Conservation (phyloP, 345 rosid genomes). For the Populus deltoides region DNA sequence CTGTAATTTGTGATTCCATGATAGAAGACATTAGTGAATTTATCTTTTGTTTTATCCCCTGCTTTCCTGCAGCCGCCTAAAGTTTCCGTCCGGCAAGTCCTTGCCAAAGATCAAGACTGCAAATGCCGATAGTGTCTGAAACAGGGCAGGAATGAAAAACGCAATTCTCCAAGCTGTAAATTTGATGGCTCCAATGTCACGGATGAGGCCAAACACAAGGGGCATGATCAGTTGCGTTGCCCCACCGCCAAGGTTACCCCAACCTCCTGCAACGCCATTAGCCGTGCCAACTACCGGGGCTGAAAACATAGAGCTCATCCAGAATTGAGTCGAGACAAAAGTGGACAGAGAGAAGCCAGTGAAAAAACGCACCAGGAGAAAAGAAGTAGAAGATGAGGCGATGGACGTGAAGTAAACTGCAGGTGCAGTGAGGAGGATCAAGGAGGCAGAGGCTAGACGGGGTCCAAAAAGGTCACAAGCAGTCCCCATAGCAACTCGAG, state of each 20-base stretch:
- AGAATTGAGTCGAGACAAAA: constrained; percentile 83
- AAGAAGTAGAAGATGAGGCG: constrained; percentile 59
- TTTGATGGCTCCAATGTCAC: constrained; percentile 51
- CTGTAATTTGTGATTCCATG: constrained; percentile 63
- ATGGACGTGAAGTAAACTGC: constrained; percentile 69
- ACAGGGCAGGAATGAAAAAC: constrained; percentile 72
- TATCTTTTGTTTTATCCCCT: constrained; percentile 65
- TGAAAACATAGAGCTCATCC: constrained; percentile 95
- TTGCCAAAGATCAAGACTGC: constrained; percentile 65
- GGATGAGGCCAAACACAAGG: constrained; percentile 48
- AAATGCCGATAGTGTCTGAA: constrained; percentile 68
- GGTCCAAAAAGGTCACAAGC: constrained; percentile 82
- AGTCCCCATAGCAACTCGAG: constrained; percentile 73
- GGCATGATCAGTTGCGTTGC: constrained; percentile 97
- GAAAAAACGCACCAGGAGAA: constrained; percentile 63
- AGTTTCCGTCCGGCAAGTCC: constrained; percentile 84
- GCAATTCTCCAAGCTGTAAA: constrained; percentile 90
- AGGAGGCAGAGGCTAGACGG: constrained; percentile 76
- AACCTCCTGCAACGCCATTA: constrained; percentile 75
- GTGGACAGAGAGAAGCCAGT: constrained; percentile 77
- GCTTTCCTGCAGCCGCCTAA: constrained; percentile 49
- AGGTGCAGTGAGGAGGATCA: constrained; percentile 73
- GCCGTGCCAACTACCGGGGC: constrained; percentile 69
- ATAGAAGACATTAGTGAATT: constrained; percentile 42
- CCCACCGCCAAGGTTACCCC: constrained; percentile 93